Conservation (phyloP, 306 rosid species). For the Citrullus amarus region DNA sequence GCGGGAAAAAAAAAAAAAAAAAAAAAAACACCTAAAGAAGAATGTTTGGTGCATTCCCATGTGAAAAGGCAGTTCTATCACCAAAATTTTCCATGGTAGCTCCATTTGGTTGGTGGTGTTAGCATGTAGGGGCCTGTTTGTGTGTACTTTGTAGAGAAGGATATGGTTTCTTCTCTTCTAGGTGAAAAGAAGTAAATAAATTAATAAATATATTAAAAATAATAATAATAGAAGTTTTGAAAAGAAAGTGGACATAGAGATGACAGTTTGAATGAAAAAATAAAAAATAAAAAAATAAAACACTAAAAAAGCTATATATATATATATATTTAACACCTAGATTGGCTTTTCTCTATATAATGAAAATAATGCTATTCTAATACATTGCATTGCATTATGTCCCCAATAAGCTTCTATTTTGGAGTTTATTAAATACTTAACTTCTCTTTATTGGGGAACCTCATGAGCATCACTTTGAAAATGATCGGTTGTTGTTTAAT, state of each 20-base stretch:
- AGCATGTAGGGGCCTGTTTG: slow-evolving; percentile 18
- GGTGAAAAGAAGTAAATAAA: background rate
- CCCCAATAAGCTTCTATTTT: slow-evolving; percentile 7
- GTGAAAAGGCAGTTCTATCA: background rate
- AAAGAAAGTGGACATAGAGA: slow-evolving; percentile 13
- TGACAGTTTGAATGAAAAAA: slow-evolving; percentile 19
- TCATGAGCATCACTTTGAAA: background rate
- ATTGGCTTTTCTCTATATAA: background rate
- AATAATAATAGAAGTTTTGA: background rate
- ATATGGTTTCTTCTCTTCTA: background rate
- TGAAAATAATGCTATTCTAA: background rate
- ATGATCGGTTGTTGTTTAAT: background rate
- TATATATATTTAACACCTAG: background rate
- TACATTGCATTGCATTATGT: background rate
- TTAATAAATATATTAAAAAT: background rate
- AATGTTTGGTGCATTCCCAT: slow-evolving; percentile 5
- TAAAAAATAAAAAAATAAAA: background rate
- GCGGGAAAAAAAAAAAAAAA: background rate
- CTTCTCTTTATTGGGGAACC: background rate
- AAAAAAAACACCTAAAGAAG: background rate
- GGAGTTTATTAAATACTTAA: background rate
- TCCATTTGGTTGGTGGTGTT: background rate
- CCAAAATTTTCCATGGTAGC: background rate
- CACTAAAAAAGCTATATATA: background rate
- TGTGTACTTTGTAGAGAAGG: slow-evolving; percentile 7